Evolutionary conservation across 257 asterid genomes (phyloP).

Genomic region (Schizonepeta tenuifolia): DNA sequence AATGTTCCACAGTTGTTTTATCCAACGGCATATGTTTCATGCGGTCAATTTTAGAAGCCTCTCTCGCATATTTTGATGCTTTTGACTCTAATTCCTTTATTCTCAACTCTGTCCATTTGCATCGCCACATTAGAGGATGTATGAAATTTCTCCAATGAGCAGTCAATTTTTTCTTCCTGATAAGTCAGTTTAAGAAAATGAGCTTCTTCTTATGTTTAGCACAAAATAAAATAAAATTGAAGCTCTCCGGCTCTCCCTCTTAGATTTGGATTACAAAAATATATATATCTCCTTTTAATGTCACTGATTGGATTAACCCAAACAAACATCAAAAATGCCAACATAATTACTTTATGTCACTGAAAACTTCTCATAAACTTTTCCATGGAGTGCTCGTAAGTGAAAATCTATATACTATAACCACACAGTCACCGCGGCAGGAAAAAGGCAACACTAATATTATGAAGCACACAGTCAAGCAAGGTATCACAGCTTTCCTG

Average conservation of each 20-base stretch:
- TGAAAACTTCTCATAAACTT: background rate
- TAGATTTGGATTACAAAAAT: too few relatives aligned
- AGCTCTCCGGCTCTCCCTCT: too few relatives aligned
- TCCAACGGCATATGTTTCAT: conserved; percentile 47
- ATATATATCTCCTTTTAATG: too few relatives aligned
- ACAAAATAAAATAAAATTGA: background rate
- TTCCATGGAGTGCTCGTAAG: background rate
- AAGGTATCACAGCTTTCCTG: background rate
- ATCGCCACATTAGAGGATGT: conserved; percentile 91
- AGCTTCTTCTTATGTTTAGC: background rate
- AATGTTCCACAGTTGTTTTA: conserved; percentile 49
- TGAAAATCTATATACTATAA: conserved; percentile 3
- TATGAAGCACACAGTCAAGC: conserved; percentile 6
- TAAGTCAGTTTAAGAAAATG: conserved; percentile 26
- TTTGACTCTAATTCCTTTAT: conserved; percentile 68
- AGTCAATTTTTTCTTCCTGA: conserved; percentile 84
- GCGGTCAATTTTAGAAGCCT: conserved; percentile 46
- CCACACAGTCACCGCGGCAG: background rate
- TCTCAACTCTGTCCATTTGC: conserved; percentile 87
- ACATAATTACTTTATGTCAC: background rate
- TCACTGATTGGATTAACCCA: too few relatives aligned
- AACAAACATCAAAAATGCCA: too few relatives aligned
- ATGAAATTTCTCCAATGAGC: conserved; percentile 83
- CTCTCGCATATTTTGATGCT: conserved; percentile 59
- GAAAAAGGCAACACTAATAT: background rate